Percentiles rank a stretch among this genome's conserved stretches.
phyloP scores from a whole-genome alignment of 352 stramenopile species.

The Saprolegnia parasitica region DNA sequence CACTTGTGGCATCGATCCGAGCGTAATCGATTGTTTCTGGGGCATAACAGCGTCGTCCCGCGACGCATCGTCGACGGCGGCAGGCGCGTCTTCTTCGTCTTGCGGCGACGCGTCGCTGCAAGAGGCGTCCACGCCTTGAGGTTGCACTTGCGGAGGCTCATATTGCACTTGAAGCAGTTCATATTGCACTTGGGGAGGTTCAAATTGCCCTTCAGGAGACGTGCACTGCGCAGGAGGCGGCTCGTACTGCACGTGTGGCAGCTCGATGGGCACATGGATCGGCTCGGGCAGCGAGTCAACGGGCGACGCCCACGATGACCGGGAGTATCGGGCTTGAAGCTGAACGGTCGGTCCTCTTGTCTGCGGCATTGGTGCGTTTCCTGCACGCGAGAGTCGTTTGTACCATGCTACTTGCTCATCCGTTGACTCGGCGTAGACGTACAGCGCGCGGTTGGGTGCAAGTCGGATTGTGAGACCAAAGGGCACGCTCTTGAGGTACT shows the following conservation, averaged over 20 bases:
- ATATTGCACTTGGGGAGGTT: neutral
- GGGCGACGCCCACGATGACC: too few species aligned
- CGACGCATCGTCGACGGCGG: too few species aligned
- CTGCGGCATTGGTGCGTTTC: neutral
- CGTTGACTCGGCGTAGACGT: conserved; percentile 25
- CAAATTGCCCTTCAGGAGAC: neutral
- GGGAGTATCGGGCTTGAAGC: too few species aligned
- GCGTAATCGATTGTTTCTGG: neutral
- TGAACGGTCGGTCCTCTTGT: too few species aligned
- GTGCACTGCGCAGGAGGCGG: neutral
- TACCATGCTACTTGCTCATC: conserved; percentile 25
- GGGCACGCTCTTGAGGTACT: neutral
- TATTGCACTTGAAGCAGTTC: neutral
- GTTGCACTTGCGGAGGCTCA: neutral
- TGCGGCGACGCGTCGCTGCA: too few species aligned
- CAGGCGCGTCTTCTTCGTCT: too few species aligned
- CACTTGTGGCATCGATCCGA: neutral
- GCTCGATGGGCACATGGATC: neutral
- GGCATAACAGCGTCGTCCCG: too few species aligned
- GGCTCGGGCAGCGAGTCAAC: too few species aligned
- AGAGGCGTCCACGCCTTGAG: too few species aligned
- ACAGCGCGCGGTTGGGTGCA: conserved; percentile 9
- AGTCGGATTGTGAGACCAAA: conserved; percentile 16
- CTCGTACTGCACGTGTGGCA: neutral
- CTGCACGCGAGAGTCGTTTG: neutral